phyloP scores from a whole-genome alignment of 208 protist genomes.

The Entamoeba histolytica region DNA sequence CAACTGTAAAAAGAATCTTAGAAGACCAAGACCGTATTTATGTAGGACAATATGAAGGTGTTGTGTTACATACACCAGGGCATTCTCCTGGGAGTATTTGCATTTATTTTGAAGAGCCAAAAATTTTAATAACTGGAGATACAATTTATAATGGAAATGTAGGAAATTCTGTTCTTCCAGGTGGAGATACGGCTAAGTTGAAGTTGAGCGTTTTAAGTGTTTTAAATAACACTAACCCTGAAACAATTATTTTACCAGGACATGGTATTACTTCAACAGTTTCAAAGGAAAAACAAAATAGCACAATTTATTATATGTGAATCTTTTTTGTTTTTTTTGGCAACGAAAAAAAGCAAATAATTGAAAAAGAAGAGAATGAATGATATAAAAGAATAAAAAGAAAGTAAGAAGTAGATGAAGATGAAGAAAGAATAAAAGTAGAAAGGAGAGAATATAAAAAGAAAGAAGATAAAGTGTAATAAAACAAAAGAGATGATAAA shows the following conservation, averaged over 20 bases:
- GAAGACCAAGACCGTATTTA: not conserved
- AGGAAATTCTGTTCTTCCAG: not conserved
- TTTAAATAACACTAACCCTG: not conserved
- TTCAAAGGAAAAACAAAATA: not conserved
- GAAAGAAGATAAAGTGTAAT: no score
- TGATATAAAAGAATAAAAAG: no score
- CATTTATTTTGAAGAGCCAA: not conserved
- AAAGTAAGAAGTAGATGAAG: no score
- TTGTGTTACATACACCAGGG: not conserved
- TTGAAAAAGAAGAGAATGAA: no score
- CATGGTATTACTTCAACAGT: not conserved
- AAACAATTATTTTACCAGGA: not conserved
- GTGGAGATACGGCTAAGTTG: not conserved
- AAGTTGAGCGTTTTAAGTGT: not conserved
- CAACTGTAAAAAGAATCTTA: not conserved
- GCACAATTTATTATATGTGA: not conserved
- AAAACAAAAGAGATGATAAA: no score
- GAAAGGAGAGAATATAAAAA: no score
- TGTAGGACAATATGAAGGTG: not conserved
- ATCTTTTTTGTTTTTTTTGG: no score
- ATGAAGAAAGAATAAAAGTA: no score
- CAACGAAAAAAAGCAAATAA: no score
- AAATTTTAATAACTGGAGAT: slow-evolving; percentile 4
- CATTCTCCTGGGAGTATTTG: slow-evolving; percentile 12
- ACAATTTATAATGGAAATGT: not conserved